Evolutionary conservation across 805 yeast species (phyloP).

Genomic region (Lipomyces orientalis): DNA sequence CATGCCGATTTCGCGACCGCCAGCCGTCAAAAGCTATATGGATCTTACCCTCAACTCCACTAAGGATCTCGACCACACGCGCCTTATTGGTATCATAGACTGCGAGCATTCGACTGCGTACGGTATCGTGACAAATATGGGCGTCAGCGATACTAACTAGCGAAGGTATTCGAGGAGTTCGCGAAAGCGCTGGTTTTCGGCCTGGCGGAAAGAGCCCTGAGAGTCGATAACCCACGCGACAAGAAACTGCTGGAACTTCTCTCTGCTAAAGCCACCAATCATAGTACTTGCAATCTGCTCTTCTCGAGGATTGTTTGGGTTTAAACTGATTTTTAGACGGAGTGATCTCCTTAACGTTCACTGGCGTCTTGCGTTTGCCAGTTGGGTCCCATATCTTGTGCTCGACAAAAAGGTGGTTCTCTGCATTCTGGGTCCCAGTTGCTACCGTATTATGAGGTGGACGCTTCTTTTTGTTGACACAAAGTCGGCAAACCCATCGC

Average conservation of each 20-base stretch:
- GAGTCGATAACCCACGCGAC: conserved; percentile 10
- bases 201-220: conserved; percentile 1
- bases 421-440: conserved; percentile 2
- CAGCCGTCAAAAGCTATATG: conserved; percentile 8
- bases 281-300: conserved; percentile 4
- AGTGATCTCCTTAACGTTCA: neutral
- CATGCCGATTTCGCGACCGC: conserved; percentile 2
- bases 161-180: conserved; percentile 4
- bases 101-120: conserved; percentile 3
- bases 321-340: neutral
- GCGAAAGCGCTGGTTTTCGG: conserved; percentile 6
- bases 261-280: conserved; percentile 10
- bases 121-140: conserved; percentile 9
- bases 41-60: conserved; percentile 4
- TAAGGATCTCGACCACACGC: conserved; percentile 4
- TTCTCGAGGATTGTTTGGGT: neutral
- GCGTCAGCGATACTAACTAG: conserved; percentile 2
- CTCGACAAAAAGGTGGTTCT: neutral
- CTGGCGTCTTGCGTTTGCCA: conserved; percentile 4
- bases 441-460: conserved; percentile 4
- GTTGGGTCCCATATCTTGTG: conserved; percentile 5
- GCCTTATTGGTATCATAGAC: conserved; percentile 5
- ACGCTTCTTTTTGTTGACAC: neutral
- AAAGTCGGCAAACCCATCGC: conserved; percentile 4
- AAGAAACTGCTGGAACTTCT: conserved; percentile 6